A percentile compares a stretch with the other conserved stretches of the same genome.
phyloP scores from a whole-genome alignment of 108 stramenopile genomes.

The Fistulifera solaris region DNA sequence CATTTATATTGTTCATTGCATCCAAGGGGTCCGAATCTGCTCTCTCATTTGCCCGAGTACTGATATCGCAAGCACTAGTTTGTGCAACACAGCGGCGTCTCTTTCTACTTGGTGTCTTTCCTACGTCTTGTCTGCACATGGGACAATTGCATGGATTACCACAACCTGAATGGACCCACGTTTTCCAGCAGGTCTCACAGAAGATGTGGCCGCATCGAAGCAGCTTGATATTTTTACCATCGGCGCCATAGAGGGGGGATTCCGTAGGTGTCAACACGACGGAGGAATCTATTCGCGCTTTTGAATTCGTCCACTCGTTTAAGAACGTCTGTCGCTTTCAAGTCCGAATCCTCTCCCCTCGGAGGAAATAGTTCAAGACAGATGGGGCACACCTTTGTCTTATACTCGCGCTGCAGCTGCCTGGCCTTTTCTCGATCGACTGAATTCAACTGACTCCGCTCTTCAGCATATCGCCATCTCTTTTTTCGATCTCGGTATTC shows the following conservation, averaged over 20 bases:
- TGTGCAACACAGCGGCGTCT: background rate
- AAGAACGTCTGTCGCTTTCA: background rate
- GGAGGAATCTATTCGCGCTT: no score
- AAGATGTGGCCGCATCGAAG: conserved; percentile 86
- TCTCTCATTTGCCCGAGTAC: no score
- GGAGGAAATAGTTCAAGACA: conserved; percentile 61
- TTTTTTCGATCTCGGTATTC: conserved; percentile 74
- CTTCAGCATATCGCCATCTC: conserved; percentile 54
- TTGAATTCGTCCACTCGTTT: no score
- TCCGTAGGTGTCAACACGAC: conserved; percentile 59
- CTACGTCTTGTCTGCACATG: conserved; percentile 75
- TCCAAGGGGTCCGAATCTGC: no score
- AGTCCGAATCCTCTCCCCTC: conserved; percentile 3
- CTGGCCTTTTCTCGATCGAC: conserved; percentile 70
- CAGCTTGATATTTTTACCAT: conserved; percentile 58
- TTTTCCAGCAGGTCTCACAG: conserved; percentile 77
- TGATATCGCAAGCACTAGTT: background rate
- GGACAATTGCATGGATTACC: conserved; percentile 78
- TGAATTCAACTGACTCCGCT: conserved; percentile 39
- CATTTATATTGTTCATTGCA: no score
- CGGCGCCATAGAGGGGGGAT: conserved; percentile 57
- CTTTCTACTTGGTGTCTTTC: conserved; percentile 12
- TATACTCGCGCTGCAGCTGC: conserved; percentile 49
- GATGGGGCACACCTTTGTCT: conserved; percentile 64
- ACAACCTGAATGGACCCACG: conserved; percentile 65